Conservation (phyloP, 202 grass and related monocot genomes). For the Schoenoplectus triqueter region DNA sequence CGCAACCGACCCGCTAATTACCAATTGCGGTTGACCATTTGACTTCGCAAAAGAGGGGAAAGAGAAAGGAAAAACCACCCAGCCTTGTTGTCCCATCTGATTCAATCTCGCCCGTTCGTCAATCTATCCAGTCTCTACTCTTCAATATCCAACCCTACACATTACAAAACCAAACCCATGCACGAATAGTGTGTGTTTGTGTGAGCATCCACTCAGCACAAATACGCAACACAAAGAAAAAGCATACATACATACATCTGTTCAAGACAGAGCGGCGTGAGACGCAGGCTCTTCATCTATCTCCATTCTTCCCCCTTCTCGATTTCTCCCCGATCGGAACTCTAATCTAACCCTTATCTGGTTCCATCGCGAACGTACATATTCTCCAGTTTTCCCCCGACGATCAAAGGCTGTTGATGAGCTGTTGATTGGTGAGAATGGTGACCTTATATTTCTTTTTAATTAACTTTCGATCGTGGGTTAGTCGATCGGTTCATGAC, state of each 20-base stretch:
- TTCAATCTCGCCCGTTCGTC: constrained; percentile 11
- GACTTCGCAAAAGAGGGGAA: too few relatives aligned
- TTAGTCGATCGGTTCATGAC: constrained; percentile 3
- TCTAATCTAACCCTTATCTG: constrained; percentile 23
- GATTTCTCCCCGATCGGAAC: constrained; percentile 17
- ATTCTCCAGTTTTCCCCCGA: not conserved
- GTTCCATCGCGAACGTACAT: not conserved
- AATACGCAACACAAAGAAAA: constrained; percentile 29
- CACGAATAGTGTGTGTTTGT: constrained; percentile 10
- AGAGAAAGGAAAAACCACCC: not conserved
- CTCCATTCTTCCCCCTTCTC: constrained; percentile 30
- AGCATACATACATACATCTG: constrained; percentile 19
- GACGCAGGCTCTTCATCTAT: constrained; percentile 36
- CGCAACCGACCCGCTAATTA: too few relatives aligned
- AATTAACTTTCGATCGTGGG: constrained; percentile 16
- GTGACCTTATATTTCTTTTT: not conserved
- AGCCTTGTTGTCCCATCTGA: not conserved
- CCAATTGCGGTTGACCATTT: too few relatives aligned
- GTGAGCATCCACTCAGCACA: constrained; percentile 41
- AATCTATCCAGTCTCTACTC: not conserved
- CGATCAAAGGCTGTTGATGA: not conserved
- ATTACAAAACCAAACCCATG: constrained; percentile 14
- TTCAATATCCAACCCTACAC: constrained; percentile 19
- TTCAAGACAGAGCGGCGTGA: constrained; percentile 40
- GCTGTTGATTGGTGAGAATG: constrained; percentile 38